Evolutionary conservation across 371 early-diverging fungal species (phyloP).

Genomic region (Rhizopus microsporus): DNA sequence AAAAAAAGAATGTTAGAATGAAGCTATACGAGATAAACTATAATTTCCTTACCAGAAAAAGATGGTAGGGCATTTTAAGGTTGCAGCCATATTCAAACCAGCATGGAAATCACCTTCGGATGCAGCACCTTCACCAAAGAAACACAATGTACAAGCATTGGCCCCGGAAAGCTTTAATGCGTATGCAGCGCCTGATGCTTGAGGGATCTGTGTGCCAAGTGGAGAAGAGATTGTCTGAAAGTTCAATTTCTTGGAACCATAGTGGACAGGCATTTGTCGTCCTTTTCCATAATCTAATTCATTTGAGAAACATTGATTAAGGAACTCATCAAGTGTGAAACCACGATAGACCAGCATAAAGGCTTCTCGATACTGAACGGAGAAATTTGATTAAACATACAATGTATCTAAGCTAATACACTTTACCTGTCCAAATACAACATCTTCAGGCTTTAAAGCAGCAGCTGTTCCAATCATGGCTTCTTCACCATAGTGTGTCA

Average conservation of each 20-base stretch:
- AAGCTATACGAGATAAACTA: not conserved
- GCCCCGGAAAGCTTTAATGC: conserved; percentile 83
- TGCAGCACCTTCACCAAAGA: conserved; percentile 98
- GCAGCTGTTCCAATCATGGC: conserved; percentile 92
- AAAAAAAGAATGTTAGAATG: conserved; percentile 5
- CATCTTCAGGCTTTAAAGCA: conserved; percentile 82
- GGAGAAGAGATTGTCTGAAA: conserved; percentile 98
- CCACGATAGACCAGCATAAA: conserved; percentile 93
- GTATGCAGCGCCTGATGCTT: conserved; percentile 98
- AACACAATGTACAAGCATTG: conserved; percentile 84
- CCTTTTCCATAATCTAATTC: conserved; percentile 90
- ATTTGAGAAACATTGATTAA: conserved; percentile 97
- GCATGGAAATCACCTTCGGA: conserved; percentile 98
- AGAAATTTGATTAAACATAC: not conserved
- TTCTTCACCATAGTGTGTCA: conserved; percentile 98
- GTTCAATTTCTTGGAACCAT: conserved; percentile 81
- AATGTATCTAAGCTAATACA: not conserved
- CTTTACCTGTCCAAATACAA: conserved; percentile 86
- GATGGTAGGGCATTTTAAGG: conserved; percentile 86
- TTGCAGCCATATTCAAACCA: conserved; percentile 96
- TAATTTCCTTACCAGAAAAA: conserved; percentile 81
- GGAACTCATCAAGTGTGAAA: conserved; percentile 88
- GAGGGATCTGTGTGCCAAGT: conserved; percentile 96
- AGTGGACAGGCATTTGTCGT: conserved; percentile 98
- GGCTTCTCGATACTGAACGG: conserved; percentile 89